Conservation (phyloP, 2,329 filamentous ascomycete species). For the Neonectria neomacrospora region DNA sequence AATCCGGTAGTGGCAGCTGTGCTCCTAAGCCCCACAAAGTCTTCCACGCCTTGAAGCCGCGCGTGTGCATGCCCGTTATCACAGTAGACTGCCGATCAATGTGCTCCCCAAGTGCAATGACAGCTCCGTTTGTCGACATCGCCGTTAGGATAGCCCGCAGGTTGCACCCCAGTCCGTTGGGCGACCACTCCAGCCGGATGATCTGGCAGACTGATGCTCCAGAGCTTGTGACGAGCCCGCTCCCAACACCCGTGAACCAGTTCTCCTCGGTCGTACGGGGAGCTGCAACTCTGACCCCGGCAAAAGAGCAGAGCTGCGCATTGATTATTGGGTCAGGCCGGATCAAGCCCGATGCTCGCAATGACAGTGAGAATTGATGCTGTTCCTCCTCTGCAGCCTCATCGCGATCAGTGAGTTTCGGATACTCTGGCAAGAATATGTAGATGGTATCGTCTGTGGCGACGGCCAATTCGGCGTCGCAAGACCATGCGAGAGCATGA, state of each 20-base stretch:
- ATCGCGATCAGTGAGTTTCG: constrained; percentile 40
- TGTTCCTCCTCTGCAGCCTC: constrained; percentile 43
- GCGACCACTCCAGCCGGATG: constrained; percentile 67
- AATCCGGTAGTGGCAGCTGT: constrained; percentile 60
- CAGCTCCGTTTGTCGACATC: constrained; percentile 60
- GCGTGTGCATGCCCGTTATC: constrained; percentile 48
- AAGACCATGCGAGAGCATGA: constrained; percentile 62
- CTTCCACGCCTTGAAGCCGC: constrained; percentile 61
- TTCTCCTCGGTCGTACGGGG: constrained; percentile 42
- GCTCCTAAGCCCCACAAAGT: constrained; percentile 68
- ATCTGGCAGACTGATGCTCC: constrained; percentile 66
- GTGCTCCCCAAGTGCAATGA: constrained; percentile 64
- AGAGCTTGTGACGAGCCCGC: constrained; percentile 57
- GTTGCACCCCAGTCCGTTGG: constrained; percentile 65
- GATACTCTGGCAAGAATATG: constrained; percentile 61
- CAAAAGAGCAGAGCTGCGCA: constrained; percentile 55
- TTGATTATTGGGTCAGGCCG: constrained; percentile 58
- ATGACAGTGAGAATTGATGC: constrained; percentile 50
- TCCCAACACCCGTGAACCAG: constrained; percentile 57
- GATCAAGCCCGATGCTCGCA: constrained; percentile 49
- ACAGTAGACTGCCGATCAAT: constrained; percentile 45
- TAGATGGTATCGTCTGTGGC: constrained; percentile 66
- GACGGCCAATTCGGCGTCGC: constrained; percentile 67
- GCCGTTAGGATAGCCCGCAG: constrained; percentile 62
- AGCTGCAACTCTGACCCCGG: constrained; percentile 49